Conservation (phyloP, 345 rosid species). For the Raphanus raphanistrum region DNA sequence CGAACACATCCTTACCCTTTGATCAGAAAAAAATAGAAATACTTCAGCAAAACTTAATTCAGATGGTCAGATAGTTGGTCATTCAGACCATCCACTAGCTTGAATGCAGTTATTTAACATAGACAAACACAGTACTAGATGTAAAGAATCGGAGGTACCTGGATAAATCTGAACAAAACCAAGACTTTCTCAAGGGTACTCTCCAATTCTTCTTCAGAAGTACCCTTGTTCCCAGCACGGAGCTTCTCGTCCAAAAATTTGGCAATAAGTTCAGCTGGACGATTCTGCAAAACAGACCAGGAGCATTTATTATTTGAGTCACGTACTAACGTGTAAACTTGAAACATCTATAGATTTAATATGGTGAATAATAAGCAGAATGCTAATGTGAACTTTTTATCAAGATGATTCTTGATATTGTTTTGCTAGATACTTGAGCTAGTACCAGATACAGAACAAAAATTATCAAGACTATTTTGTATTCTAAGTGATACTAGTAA, state of each 20-base stretch:
- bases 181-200: constrained; percentile 92
- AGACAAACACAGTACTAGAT: constrained; percentile 9
- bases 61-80: constrained; percentile 10
- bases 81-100: constrained; percentile 8
- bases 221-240: constrained; percentile 99
- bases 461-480: not conserved
- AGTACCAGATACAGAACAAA: not conserved
- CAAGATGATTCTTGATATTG: not conserved
- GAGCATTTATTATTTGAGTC: not conserved
- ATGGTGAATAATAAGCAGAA: constrained; percentile 11
- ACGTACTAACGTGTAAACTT: not conserved
- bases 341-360: not conserved
- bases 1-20: constrained; percentile 99
- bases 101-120: not conserved
- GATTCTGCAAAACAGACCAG: constrained; percentile 62
- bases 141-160: constrained; percentile 47
- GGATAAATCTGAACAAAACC: constrained; percentile 95
- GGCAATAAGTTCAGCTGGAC: constrained; percentile 96
- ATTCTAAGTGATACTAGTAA: not conserved
- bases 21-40: constrained; percentile 11
- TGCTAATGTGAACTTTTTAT: not conserved
- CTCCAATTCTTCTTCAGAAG: constrained; percentile 99
- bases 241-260: constrained; percentile 98
- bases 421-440: not conserved
- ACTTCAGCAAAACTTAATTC: constrained; percentile 25